Base-by-base conservation (phyloP, 2,329 filamentous ascomycete genomes). In the Cladosporium halotolerans region DNA sequence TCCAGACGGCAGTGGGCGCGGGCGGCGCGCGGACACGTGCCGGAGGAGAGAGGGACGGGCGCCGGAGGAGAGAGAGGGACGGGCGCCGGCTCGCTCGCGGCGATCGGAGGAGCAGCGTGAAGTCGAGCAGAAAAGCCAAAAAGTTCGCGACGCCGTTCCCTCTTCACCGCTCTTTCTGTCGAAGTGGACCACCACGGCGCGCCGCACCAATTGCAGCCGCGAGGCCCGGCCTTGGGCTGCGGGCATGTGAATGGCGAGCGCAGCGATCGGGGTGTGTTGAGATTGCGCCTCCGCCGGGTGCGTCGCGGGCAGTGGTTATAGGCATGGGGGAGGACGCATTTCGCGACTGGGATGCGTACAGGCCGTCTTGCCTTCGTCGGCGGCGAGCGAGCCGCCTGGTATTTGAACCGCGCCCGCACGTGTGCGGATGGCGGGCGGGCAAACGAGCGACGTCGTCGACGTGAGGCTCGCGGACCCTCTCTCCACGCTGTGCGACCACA, bases 151-250 rank as follows among this genome's bases (percentile, higher is more conserved):
- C n/a, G 16, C 45, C 18, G 19, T 19, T 23, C 34, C 34, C 13
- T 44, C 43, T 47, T 45, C 51, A 53, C 51, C 51, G 51, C 51
- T 53, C 44, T 47, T 53, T 41, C 16, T 33, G 10, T 5, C 43
- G 14, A 52, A 46, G 28, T 44, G 41, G 41, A 40, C 38, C 41
- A 19, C 36, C 4, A 44, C 47, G 39, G 47, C 31, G 18, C 28
- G 28, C 28, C 34, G 19, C 18, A 40, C 47, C 47, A 51, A 51
- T 49, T 11, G 28, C 28, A 33, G 31, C 16, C 5, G 23, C 32
- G 11, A 23, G 10, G 14, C 31, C 23, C 23, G 42, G 46, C 46
- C 33, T 34, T 39, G 34, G 39, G 46, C 42, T 16, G 19, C 38
- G 41, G 38, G 32, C 14, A 39, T 49, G 28, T 16, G 11, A 38